Evolutionary conservation across 495 filamentous ascomycete genomes (phyloP).

Genomic region (Podospora pseudocomata): DNA sequence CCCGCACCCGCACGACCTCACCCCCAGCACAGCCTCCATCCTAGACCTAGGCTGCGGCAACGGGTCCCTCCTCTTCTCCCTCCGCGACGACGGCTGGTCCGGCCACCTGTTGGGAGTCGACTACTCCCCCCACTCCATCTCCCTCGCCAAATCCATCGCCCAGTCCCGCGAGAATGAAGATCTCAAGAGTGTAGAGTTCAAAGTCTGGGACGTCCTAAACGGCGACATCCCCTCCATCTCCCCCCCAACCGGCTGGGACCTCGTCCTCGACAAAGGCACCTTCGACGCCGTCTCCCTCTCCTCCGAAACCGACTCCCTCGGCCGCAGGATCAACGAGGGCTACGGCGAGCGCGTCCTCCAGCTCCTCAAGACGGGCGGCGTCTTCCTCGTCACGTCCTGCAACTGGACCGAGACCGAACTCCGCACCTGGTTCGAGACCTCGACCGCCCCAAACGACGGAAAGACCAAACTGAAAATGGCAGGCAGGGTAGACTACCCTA

Average conservation of each 20-base stretch:
- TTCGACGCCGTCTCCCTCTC: conserved; percentile 87
- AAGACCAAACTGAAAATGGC: conserved; percentile 41
- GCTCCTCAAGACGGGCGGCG: conserved; percentile 65
- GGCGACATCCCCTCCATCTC: conserved; percentile 31
- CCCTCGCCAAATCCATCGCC: conserved; percentile 58
- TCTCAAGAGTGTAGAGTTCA: conserved; percentile 45
- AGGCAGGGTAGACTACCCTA: conserved; percentile 72
- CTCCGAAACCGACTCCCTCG: conserved; percentile 52
- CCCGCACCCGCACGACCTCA: conserved; percentile 22
- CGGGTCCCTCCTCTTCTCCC: conserved; percentile 76
- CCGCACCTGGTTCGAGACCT: conserved; percentile 63
- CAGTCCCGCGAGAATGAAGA: conserved; percentile 20
- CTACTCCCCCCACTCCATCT: conserved; percentile 70
- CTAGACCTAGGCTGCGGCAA: conserved; percentile 87
- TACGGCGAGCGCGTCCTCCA: conserved; percentile 64
- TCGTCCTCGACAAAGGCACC: conserved; percentile 93
- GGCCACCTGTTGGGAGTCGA: conserved; percentile 81
- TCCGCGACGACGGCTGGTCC: conserved; percentile 55
- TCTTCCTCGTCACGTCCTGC: conserved; percentile 85
- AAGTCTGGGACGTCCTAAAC: conserved; percentile 71
- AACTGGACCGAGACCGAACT: conserved; percentile 97
- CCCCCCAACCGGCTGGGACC: conserved; percentile 61
- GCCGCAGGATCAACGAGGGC: conserved; percentile 61
- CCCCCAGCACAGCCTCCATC: conserved; percentile 39
- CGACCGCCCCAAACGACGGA: conserved; percentile 2